Evolutionary conservation across 148 eudicot genomes (phyloP).

Genomic region (Camellia japonica): DNA sequence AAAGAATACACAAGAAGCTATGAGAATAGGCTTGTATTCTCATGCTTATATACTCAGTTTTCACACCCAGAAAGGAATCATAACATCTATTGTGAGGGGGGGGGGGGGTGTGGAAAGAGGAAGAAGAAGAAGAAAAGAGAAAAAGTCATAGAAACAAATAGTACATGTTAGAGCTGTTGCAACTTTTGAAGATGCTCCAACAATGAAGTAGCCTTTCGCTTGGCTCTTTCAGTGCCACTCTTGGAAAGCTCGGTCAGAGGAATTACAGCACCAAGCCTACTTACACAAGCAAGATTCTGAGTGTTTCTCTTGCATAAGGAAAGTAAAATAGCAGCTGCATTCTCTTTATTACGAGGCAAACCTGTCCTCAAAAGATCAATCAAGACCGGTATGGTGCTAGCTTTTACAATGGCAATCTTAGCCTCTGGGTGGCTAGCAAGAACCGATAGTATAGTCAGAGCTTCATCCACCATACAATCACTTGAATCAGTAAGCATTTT

Average conservation of each 20-base stretch:
- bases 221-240: constrained; percentile 80
- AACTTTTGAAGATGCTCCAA: constrained; percentile 67
- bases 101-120: too few relatives aligned
- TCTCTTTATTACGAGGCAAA: constrained; percentile 73
- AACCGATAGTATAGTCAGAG: constrained; percentile 80
- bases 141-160: not conserved
- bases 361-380: constrained; percentile 72
- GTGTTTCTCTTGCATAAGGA: constrained; percentile 75
- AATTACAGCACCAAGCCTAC: constrained; percentile 71
- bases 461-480: constrained; percentile 71
- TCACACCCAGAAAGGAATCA: constrained; percentile 7
- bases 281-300: constrained; percentile 58
- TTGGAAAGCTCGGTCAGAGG: constrained; percentile 59
- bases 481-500: constrained; percentile 68
- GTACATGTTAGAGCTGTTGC: constrained; percentile 32
- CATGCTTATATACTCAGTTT: too few relatives aligned
- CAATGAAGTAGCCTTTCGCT: constrained; percentile 81
- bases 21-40: too few relatives aligned
- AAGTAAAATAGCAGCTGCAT: constrained; percentile 75
- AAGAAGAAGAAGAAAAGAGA: not conserved
- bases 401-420: constrained; percentile 60
- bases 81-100: constrained; percentile 13
- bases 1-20: too few relatives aligned
- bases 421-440: constrained; percentile 88
- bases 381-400: constrained; percentile 66